Percentiles rank a stretch among this genome's conserved stretches.
Conservation (phyloP, 1,139 yeast species). For the Yamadazyma diddensiae region DNA sequence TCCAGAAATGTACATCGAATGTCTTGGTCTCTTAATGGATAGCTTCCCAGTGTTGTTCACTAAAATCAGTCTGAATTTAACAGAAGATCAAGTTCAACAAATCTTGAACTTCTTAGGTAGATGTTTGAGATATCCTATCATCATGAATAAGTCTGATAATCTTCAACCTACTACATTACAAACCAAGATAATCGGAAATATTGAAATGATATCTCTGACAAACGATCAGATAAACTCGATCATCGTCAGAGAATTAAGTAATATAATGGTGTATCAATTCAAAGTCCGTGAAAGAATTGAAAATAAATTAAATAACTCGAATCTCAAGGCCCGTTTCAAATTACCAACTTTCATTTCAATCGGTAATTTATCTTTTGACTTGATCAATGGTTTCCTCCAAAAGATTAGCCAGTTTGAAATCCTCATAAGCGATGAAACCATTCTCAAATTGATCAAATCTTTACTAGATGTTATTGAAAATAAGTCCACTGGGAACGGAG, state of each 20-base stretch:
- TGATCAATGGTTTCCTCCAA: conserved; percentile 36
- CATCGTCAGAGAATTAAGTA: conserved; percentile 51
- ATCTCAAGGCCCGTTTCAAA: conserved; percentile 32
- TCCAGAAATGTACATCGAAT: conserved; percentile 52
- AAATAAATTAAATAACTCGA: conserved; percentile 27
- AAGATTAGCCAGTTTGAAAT: conserved; percentile 26
- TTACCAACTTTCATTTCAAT: conserved; percentile 69
- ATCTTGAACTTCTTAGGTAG: conserved; percentile 51
- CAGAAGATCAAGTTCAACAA: conserved; percentile 31
- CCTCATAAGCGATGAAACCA: conserved; percentile 45
- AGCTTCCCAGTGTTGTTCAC: conserved; percentile 48
- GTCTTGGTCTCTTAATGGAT: conserved; percentile 48
- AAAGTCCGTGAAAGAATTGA: conserved; percentile 55
- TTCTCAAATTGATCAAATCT: conserved; percentile 26
- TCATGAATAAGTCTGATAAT: conserved; percentile 49
- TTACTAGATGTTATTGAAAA: conserved; percentile 26
- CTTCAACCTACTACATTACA: conserved; percentile 55
- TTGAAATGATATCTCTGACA: conserved; percentile 21
- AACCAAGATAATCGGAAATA: conserved; percentile 42
- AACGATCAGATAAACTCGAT: conserved; percentile 39
- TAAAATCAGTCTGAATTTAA: conserved; percentile 17
- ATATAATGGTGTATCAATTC: conserved; percentile 55
- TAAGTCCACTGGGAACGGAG: conserved; percentile 35
- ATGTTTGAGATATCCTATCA: conserved; percentile 65
- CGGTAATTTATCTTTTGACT: conserved; percentile 48